Base-by-base conservation (phyloP, 805 yeast genomes). In the Starmera pachycereana region DNA sequence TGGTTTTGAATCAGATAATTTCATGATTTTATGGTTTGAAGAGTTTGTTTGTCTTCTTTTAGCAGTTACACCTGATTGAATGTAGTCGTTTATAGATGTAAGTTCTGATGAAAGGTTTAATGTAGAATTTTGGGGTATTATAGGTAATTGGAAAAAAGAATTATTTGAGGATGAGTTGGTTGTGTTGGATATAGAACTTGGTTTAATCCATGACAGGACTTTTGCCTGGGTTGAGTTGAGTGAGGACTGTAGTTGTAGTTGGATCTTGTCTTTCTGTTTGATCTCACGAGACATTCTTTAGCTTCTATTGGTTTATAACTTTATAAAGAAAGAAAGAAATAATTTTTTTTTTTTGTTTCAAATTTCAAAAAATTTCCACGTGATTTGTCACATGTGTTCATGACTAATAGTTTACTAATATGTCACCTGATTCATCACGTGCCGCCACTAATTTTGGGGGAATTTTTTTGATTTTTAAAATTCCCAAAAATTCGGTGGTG, bases 31-130 rank as follows among this genome's bases (percentile, higher is more conserved):
- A 9, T 43, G 44, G 28, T 40, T 42, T 12, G 49, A 33, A 1
- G 54, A 44, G 1, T 44, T 33, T 11, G 51, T 33, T 0, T 52
- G 44, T 37, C 51, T 50, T 35, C 28, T 35, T 12, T 30, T n/a
- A 3, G 52, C 54, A 4, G 55, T 48, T 13, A 43, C 36, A 16
- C 38, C 38, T 16, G 38, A 19, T 22, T 36, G 22, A 12, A 53
- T 40, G 37, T 53, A 54, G 30, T 54, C 59, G 4, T 54, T 57
- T 6, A 54, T 53, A 2, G 56, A 49, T 6, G 38, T 44, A 46
- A n/a, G 46, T 46, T 36, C 27, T 2, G 29, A 12, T 5, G 41
- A 18, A 10, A 50, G 32, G 1, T 54, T 50, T 1, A 54, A 39
- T 0, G 57, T 58, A 12, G 46, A 36, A 2, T 52, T 48, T 6